phyloP scores from a whole-genome alignment of 2,329 filamentous ascomycete species.

The Penicillium fuscoglaucum region DNA sequence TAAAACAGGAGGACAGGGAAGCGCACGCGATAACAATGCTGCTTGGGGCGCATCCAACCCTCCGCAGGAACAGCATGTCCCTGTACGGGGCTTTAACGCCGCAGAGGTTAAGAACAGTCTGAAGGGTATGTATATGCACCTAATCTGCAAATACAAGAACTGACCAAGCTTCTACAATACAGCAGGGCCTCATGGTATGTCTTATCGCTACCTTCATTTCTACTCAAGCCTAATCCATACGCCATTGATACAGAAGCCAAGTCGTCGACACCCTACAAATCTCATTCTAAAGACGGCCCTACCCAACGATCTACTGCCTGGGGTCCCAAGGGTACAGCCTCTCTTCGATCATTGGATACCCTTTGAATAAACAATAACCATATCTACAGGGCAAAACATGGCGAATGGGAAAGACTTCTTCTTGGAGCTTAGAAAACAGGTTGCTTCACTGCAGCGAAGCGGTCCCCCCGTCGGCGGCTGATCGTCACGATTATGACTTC shows the following conservation, averaged over 20 bases:
- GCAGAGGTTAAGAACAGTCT: slow-evolving; percentile 44
- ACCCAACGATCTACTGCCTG: slow-evolving; percentile 42
- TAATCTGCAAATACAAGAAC: not conserved
- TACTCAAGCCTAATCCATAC: slow-evolving; percentile 8
- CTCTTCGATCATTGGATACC: slow-evolving; percentile 7
- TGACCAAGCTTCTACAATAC: slow-evolving; percentile 10
- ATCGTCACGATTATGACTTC: slow-evolving; percentile 18
- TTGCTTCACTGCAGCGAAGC: slow-evolving; percentile 42
- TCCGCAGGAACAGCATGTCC: slow-evolving; percentile 42
- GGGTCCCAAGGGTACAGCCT: slow-evolving; percentile 46
- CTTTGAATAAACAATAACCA: slow-evolving; percentile 9
- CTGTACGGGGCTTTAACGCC: slow-evolving; percentile 48
- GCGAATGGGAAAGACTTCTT: slow-evolving; percentile 53
- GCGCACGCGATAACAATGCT: slow-evolving; percentile 33
- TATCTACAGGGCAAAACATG: slow-evolving; percentile 47
- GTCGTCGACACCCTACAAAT: slow-evolving; percentile 40
- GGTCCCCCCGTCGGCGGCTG: slow-evolving; percentile 39
- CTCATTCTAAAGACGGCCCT: slow-evolving; percentile 38
- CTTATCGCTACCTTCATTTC: not conserved
- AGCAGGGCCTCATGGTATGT: slow-evolving; percentile 35
- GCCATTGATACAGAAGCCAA: slow-evolving; percentile 32
- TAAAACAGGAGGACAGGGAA: slow-evolving; percentile 31
- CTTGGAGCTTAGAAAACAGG: slow-evolving; percentile 51
- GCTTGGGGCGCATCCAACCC: slow-evolving; percentile 32
- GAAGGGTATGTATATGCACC: slow-evolving; percentile 33